Evolutionary conservation across 2,329 filamentous ascomycete genomes (phyloP).

Genomic region (Penicillium rolfsii): DNA sequence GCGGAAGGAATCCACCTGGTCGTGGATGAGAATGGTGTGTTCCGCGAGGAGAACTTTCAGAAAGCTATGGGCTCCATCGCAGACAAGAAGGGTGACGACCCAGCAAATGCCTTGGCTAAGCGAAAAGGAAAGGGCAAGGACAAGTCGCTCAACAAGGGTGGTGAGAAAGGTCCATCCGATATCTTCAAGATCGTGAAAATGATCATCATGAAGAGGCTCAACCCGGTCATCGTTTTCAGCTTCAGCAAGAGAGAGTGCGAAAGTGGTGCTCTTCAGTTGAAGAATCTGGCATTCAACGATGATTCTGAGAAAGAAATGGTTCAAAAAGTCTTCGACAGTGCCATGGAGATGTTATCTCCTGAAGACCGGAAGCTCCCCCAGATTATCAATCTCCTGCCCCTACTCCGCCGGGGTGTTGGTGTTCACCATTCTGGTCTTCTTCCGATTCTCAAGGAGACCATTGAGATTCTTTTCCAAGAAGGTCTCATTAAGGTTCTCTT

Average conservation of each 20-base stretch:
- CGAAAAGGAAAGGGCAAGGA: slow-evolving; percentile 86
- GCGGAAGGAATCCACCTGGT: slow-evolving; percentile 91
- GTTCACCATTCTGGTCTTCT: slow-evolving; percentile 95
- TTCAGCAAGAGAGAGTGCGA: slow-evolving; percentile 99
- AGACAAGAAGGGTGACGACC: slow-evolving; percentile 82
- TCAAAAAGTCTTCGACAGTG: slow-evolving; percentile 87
- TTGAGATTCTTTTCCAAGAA: slow-evolving; percentile 98
- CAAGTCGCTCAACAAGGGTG: slow-evolving; percentile 88
- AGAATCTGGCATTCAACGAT: slow-evolving; percentile 88
- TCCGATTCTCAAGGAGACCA: slow-evolving; percentile 96
- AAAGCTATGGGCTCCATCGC: slow-evolving; percentile 90
- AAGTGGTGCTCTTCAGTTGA: slow-evolving; percentile 83
- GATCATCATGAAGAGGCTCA: slow-evolving; percentile 97
- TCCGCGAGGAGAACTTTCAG: slow-evolving; percentile 97
- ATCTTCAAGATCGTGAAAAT: slow-evolving; percentile 98
- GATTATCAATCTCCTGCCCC: slow-evolving; percentile 84
- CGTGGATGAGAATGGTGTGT: slow-evolving; percentile 94
- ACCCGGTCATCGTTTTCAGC: slow-evolving; percentile 98
- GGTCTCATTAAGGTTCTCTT: slow-evolving; percentile 97
- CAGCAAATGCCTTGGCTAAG: slow-evolving; percentile 76
- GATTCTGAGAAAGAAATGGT: slow-evolving; percentile 96
- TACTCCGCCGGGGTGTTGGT: slow-evolving; percentile 88
- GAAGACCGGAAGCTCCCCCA: slow-evolving; percentile 88
- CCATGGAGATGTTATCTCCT: slow-evolving; percentile 88
- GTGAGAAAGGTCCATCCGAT: slow-evolving; percentile 71